phyloP scores from a whole-genome alignment of 2,329 filamentous ascomycete species.

The Lachnellula subtilissima region DNA sequence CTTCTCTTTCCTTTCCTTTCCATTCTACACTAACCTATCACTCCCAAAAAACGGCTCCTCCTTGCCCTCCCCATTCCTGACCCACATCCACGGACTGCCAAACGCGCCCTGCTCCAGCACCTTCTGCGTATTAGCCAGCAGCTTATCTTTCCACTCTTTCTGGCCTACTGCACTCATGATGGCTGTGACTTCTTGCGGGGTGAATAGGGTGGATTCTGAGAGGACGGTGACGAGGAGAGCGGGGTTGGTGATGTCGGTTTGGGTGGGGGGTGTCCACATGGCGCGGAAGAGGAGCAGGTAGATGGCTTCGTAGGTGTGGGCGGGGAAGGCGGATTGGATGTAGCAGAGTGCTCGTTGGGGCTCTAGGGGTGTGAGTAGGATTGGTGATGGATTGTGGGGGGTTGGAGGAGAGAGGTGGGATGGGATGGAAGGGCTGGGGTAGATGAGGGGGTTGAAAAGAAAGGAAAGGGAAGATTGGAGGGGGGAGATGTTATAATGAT shows the following conservation, averaged over 20 bases:
- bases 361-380: conserved; percentile 34
- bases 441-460: neutral
- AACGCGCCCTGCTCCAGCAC: conserved; percentile 65
- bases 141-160: conserved; percentile 46
- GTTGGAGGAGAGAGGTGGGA: conserved; percentile 24
- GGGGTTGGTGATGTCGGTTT: conserved; percentile 55
- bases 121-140: conserved; percentile 55
- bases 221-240: conserved; percentile 45
- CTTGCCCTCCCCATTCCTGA: conserved; percentile 51
- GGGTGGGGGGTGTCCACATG: conserved; percentile 55
- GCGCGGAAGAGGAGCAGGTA: conserved; percentile 52
- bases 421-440: conserved; percentile 32
- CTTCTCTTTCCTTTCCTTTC: neutral
- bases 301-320: conserved; percentile 45
- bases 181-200: conserved; percentile 44
- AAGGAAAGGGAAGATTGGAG: conserved; percentile 39
- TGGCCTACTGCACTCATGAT: conserved; percentile 51
- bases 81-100: conserved; percentile 73
- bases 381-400: neutral
- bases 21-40: conserved; percentile 48
- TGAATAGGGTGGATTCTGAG: conserved; percentile 37
- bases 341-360: conserved; percentile 63
- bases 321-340: conserved; percentile 55
- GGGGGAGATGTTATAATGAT: conserved; percentile 8
- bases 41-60: conserved; percentile 73